phyloP scores from a whole-genome alignment of 176 grass and related monocot genomes.

The Eragrostis nindensis region DNA sequence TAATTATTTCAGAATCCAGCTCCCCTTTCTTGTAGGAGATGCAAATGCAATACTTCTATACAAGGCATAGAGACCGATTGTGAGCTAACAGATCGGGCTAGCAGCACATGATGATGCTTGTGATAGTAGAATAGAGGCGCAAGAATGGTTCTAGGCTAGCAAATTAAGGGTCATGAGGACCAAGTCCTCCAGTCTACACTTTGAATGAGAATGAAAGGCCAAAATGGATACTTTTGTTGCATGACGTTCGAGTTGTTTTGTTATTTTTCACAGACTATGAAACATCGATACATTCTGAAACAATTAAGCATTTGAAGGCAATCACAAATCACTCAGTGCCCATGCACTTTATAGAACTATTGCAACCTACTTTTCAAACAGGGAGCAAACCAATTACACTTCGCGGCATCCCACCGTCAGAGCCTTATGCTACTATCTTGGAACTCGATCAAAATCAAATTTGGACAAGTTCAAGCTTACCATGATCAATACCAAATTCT shows the following conservation, averaged over 20 bases:
- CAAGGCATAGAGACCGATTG: too few relatives aligned
- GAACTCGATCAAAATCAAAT: slow-evolving; percentile 1
- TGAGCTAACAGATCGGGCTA: too few relatives aligned
- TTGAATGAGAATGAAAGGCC: not conserved
- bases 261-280: not conserved
- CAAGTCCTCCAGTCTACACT: too few relatives aligned
- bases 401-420: not conserved
- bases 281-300: not conserved
- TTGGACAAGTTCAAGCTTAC: slow-evolving; percentile 52
- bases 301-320: not conserved
- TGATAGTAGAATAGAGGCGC: too few relatives aligned
- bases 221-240: not conserved
- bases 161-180: too few relatives aligned
- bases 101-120: too few relatives aligned
- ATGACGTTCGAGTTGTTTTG: not conserved
- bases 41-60: not conserved
- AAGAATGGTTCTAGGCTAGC: too few relatives aligned
- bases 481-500: slow-evolving; percentile 96
- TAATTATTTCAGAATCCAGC: slow-evolving; percentile 2
- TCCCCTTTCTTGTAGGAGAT: not conserved
- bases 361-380: not conserved
- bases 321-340: not conserved
- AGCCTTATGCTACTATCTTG: slow-evolving; percentile 1
- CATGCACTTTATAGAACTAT: not conserved
- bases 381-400: not conserved